These are phyloP conservation scores for Lodderomyces jiufengensis DNA, from an alignment of 1,139 yeast genomes.

Conservation along the genomic window DNA sequence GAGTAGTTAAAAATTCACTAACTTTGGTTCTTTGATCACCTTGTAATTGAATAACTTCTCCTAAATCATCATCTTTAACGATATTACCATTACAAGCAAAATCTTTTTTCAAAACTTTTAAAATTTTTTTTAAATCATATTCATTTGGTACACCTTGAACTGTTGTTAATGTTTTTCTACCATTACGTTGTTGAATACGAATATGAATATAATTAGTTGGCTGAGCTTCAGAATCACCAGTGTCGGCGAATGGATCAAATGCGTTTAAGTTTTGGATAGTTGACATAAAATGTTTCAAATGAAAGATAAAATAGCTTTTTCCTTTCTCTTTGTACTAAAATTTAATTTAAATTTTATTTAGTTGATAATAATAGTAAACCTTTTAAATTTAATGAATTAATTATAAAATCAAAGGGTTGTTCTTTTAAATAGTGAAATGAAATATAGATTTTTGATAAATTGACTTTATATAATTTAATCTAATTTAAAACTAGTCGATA, in stretches of 20 bases:
- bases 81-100: constrained; percentile 99
- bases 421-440: too few relatives aligned
- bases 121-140: constrained; percentile 90
- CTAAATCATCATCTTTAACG: constrained; percentile 93
- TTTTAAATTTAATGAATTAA: too few relatives aligned
- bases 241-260: constrained; percentile 99
- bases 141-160: constrained; percentile 97
- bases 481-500: too few relatives aligned
- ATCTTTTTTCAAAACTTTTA: constrained; percentile 93
- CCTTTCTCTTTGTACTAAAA: background rate
- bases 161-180: constrained; percentile 97
- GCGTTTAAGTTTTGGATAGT: constrained; percentile 97
- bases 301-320: background rate
- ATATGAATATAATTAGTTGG: constrained; percentile 95
- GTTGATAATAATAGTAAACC: background rate
- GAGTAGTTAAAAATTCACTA: constrained; percentile 84
- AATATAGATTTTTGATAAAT: too few relatives aligned
- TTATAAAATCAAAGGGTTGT: too few relatives aligned
- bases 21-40: constrained; percentile 99
- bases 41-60: constrained; percentile 96
- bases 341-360: background rate
- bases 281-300: constrained; percentile 46
- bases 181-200: constrained; percentile 99
- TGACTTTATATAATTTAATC: too few relatives aligned
- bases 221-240: constrained; percentile 98